Percentiles rank a stretch among this genome's conserved stretches.
These are phyloP conservation scores for Sporodiniella umbellata DNA, from an alignment of 371 early-diverging fungal species.

Conservation along the genomic window DNA sequence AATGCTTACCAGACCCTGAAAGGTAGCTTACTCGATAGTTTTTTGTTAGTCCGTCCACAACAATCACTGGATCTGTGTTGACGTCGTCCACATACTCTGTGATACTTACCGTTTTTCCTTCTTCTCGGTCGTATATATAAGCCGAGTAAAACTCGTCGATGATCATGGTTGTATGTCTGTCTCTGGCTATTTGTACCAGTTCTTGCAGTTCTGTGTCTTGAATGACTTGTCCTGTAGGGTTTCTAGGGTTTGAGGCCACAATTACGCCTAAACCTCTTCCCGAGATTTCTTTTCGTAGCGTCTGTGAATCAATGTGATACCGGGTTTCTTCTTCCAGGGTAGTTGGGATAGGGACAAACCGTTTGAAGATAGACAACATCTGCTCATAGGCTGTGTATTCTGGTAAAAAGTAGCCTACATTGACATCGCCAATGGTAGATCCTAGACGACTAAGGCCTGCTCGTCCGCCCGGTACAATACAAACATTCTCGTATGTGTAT, in stretches of 20 bases:
- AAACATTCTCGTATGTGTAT: constrained; percentile 50
- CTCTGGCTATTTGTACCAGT: constrained; percentile 31
- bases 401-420: constrained; percentile 53
- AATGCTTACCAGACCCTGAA: too few relatives aligned
- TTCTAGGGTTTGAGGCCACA: constrained; percentile 51
- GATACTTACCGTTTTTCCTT: constrained; percentile 40
- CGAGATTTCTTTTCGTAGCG: constrained; percentile 38
- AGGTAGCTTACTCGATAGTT: constrained; percentile 34
- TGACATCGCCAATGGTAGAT: constrained; percentile 44
- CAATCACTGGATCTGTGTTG: constrained; percentile 41
- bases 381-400: constrained; percentile 53
- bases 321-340: constrained; percentile 35
- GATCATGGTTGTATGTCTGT: constrained; percentile 41
- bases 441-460: constrained; percentile 51
- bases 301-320: constrained; percentile 42
- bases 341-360: constrained; percentile 52
- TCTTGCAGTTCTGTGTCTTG: constrained; percentile 38
- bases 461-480: constrained; percentile 53
- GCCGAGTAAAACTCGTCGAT: constrained; percentile 53
- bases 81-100: constrained; percentile 44
- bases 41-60: constrained; percentile 45
- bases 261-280: constrained; percentile 45
- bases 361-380: constrained; percentile 47
- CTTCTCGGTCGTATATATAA: constrained; percentile 43
- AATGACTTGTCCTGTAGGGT: constrained; percentile 52